Evolutionary conservation across 2,329 filamentous ascomycete genomes (phyloP).

Genomic region (Proliferodiscus dingleyae): DNA sequence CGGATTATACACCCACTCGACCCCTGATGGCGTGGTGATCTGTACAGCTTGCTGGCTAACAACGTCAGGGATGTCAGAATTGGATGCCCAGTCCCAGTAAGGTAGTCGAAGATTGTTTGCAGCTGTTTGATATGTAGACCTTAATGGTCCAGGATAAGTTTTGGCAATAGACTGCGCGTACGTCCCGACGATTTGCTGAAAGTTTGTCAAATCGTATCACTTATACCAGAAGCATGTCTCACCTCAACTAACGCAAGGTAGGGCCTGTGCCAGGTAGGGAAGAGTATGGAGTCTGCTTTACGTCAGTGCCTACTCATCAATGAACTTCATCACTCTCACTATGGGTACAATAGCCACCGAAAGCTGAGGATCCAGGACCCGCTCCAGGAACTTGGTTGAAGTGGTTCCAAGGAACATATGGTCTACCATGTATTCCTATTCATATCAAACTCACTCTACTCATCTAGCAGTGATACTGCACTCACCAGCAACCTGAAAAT

Average conservation of each 20-base stretch:
- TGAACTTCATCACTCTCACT: conserved; percentile 8
- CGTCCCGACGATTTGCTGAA: conserved; percentile 47
- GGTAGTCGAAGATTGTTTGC: conserved; percentile 40
- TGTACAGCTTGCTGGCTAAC: conserved; percentile 28
- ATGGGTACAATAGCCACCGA: conserved; percentile 29
- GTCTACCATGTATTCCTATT: conserved; percentile 21
- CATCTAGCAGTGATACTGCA: background rate
- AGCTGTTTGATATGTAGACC: conserved; percentile 37
- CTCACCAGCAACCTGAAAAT: conserved; percentile 18
- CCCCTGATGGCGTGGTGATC: conserved; percentile 26
- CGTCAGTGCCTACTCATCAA: background rate
- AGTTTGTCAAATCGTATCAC: background rate
- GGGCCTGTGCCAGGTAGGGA: conserved; percentile 46
- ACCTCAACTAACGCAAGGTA: conserved; percentile 52
- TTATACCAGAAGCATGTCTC: conserved; percentile 9
- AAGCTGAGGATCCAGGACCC: background rate
- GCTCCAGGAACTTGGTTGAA: conserved; percentile 10
- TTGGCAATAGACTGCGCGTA: conserved; percentile 43
- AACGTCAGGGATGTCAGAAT: conserved; percentile 38
- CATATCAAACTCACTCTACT: background rate
- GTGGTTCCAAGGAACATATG: conserved; percentile 25
- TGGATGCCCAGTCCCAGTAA: conserved; percentile 45
- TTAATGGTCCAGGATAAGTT: conserved; percentile 13
- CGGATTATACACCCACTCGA: conserved; percentile 42
- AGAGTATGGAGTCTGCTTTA: conserved; percentile 6